Evolutionary conservation across 805 yeast species (phyloP), one percentile per base, ranked within the genome.

Genomic region (Teunomyces barrocoloradensis): DNA sequence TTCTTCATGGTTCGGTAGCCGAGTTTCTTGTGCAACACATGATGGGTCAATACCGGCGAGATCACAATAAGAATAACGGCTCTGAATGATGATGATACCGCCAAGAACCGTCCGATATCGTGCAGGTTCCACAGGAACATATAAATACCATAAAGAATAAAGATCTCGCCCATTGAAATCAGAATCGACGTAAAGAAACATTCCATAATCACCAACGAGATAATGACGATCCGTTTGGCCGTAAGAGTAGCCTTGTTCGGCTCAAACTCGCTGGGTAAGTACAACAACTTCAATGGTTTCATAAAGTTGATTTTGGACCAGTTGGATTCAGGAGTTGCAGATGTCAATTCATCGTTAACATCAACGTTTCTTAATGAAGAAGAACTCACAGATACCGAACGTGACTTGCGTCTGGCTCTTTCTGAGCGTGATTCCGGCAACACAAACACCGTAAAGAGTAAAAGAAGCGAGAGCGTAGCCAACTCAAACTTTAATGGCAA

Each of bases 391-490:
- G 73, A 66, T 53, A 56, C 53, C 1, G 74, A 60, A 48, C 85
- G 74, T 0, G 89, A 78, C 58, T 77, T 78, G 34, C 61, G 59
- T 55, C 82, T 71, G 3, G 87, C 78, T 43, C 73, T 71, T 28
- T 61, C 56, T 12, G 87, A 79, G 53, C 92, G 73, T 5, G 90
- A 82, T 59, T 87, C 95, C 2, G 82, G 82, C 12, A 86, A 59
- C 2, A 79, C 57, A 40, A 69, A 54, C 20, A 57, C 39, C 4
- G 58, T 48, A 46, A 63, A 65, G 11, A 65, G 9, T 1, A 62
- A 44, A 5, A 75, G 55, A 0, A 69, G 9, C 4, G 74, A 56
- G 1, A 77, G 5, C 0, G 76, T 44, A 3, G 71, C 60, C 2
- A 77, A 4, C 5, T 69, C 58, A 4, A 69, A 58, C 13, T 47